phyloP scores from a whole-genome alignment of 192 early-diverging fungal species.

The Tieghemiomyces parasiticus region DNA sequence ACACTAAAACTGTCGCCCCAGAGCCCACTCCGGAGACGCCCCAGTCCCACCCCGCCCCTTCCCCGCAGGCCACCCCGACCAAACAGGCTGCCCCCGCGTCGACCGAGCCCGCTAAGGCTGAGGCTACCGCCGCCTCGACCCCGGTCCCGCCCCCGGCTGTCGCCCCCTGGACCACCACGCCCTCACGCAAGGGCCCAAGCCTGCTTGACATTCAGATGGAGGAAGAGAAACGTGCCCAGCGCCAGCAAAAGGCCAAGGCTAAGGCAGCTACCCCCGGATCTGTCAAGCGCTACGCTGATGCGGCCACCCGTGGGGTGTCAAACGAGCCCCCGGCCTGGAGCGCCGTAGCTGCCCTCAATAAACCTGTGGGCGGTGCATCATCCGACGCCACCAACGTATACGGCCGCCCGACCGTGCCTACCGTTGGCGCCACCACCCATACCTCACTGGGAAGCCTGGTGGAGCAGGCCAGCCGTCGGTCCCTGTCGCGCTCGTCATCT shows the following conservation, averaged over 20 bases:
- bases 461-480: neutral
- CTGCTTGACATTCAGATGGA: constrained; percentile 32
- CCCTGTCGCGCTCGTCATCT: constrained; percentile 1
- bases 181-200: constrained; percentile 6
- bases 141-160: neutral
- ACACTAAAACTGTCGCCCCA: no score
- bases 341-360: neutral
- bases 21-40: no score
- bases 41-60: no score
- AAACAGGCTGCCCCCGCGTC: no score
- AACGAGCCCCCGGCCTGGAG: constrained; percentile 3
- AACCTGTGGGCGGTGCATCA: neutral
- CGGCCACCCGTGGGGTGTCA: neutral
- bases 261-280: constrained; percentile 12
- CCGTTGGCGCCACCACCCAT: no score
- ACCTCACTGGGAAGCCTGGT: neutral
- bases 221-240: constrained; percentile 21
- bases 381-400: constrained; percentile 2
- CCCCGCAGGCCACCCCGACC: no score
- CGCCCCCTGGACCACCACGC: constrained; percentile 7
- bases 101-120: constrained; percentile 8
- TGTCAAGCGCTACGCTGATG: constrained; percentile 21
- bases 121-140: constrained; percentile 5
- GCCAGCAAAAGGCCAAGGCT: constrained; percentile 17
- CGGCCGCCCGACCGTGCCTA: no score